phyloP scores from a whole-genome alignment of 169 alveolate species.

The Plasmodium cynomolgi region DNA sequence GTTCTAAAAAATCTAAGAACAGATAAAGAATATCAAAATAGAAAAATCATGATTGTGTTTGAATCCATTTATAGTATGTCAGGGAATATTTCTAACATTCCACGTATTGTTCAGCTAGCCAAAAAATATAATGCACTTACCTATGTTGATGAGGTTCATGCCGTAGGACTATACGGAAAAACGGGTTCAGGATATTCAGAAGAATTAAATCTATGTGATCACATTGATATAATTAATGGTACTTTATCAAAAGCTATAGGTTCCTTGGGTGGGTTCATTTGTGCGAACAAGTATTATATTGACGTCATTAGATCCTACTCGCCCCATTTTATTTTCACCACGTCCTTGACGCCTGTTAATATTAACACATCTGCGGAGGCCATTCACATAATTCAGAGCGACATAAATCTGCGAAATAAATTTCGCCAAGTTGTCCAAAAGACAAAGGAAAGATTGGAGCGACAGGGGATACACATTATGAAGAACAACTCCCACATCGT shows the following conservation, averaged over 20 bases:
- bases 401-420: slow-evolving; percentile 75
- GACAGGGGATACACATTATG: slow-evolving; percentile 82
- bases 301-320: slow-evolving; percentile 90
- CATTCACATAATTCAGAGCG: slow-evolving; percentile 76
- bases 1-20: slow-evolving; percentile 77
- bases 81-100: slow-evolving; percentile 87
- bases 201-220: slow-evolving; percentile 78
- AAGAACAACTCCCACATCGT: slow-evolving; percentile 87
- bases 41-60: slow-evolving; percentile 87
- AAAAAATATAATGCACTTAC: slow-evolving; percentile 87
- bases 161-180: slow-evolving; percentile 92
- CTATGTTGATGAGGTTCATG: slow-evolving; percentile 92
- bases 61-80: slow-evolving; percentile 92
- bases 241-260: slow-evolving; percentile 93
- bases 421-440: slow-evolving; percentile 78
- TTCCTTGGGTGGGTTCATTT: slow-evolving; percentile 92
- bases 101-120: slow-evolving; percentile 84
- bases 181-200: slow-evolving; percentile 90
- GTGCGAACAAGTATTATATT: slow-evolving; percentile 79
- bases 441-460: slow-evolving; percentile 79
- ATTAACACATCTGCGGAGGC: slow-evolving; percentile 88
- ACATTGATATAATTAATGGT: slow-evolving; percentile 88
- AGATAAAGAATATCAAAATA: slow-evolving; percentile 49
- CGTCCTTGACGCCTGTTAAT: slow-evolving; percentile 91
- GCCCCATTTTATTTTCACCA: slow-evolving; percentile 89